Percentiles rank a stretch among this genome's conserved stretches.
Conservation (phyloP, 345 rosid genomes). For the Luvunga scandens region DNA sequence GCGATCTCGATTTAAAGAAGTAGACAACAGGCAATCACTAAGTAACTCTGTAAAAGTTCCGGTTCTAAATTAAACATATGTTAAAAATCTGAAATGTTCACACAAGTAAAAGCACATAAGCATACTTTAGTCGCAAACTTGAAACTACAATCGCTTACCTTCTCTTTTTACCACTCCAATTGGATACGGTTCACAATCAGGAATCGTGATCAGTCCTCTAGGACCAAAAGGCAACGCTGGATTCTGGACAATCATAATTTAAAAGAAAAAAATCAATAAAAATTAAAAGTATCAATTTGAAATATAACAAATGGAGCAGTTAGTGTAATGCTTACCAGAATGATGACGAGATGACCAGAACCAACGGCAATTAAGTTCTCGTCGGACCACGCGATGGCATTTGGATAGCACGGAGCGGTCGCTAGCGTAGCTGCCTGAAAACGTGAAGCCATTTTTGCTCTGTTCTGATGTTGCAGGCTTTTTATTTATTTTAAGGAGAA, state of each 20-base stretch:
- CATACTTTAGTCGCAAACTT: background rate
- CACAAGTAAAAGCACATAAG: background rate
- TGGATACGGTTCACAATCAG: conserved; percentile 51
- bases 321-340: conserved; percentile 45
- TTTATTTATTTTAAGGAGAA: no score
- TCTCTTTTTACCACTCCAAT: conserved; percentile 57
- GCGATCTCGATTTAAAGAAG: conserved; percentile 62
- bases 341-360: conserved; percentile 75
- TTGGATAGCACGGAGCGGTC: conserved; percentile 72
- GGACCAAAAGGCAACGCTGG: conserved; percentile 84
- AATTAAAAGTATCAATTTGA: background rate
- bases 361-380: conserved; percentile 92
- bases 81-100: background rate
- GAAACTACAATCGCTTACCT: conserved; percentile 41
- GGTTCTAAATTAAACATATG: background rate
- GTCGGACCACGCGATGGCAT: conserved; percentile 89
- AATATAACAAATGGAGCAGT: background rate
- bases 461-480: no score
- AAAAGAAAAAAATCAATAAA: background rate
- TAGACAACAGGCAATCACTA: conserved; percentile 56
- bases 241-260: conserved; percentile 44
- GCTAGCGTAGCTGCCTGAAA: conserved; percentile 82
- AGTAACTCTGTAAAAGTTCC: conserved; percentile 50
- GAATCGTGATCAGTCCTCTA: conserved; percentile 69
- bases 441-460: conserved; percentile 55